Percentiles rank a stretch among this genome's conserved stretches.
Evolutionary conservation across 2,329 filamentous ascomycete species (phyloP).

Genomic region (Pyrenophora tritici-repentis): DNA sequence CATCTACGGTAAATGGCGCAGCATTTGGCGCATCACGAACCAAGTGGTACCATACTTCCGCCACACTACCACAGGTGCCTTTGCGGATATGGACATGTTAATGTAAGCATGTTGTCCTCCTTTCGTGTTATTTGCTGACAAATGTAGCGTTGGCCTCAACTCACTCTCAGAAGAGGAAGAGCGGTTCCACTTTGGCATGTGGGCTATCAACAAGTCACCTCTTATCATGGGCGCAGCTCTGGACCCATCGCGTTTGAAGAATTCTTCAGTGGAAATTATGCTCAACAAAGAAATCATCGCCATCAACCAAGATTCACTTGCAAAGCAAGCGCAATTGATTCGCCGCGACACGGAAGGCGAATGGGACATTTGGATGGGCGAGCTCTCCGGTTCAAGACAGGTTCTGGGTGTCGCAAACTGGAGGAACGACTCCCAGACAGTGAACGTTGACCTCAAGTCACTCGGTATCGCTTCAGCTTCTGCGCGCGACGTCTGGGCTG

Average conservation of each 20-base stretch:
- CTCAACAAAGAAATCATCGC: slow-evolving; percentile 61
- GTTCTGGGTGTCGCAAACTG: slow-evolving; percentile 48
- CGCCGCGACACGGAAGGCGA: slow-evolving; percentile 47
- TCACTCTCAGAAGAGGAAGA: slow-evolving; percentile 46
- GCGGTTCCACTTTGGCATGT: slow-evolving; percentile 54
- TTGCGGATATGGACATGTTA: slow-evolving; percentile 52
- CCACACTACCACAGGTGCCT: slow-evolving; percentile 34
- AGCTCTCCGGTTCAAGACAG: slow-evolving; percentile 42
- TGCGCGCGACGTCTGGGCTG: slow-evolving; percentile 46
- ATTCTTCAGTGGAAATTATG: slow-evolving; percentile 35
- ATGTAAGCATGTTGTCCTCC: slow-evolving; percentile 28
- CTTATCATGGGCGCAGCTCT: slow-evolving; percentile 51
- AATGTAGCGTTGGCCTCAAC: slow-evolving; percentile 42
- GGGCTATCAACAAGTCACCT: slow-evolving; percentile 54
- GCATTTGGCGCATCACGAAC: slow-evolving; percentile 43
- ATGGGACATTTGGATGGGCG: slow-evolving; percentile 48
- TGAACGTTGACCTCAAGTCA: slow-evolving; percentile 38
- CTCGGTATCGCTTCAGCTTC: slow-evolving; percentile 43
- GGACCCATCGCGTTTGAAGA: slow-evolving; percentile 31
- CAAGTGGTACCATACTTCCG: slow-evolving; percentile 39
- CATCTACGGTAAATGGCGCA: slow-evolving; percentile 43
- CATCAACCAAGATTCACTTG: slow-evolving; percentile 63
- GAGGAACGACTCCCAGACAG: slow-evolving; percentile 39
- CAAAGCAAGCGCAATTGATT: slow-evolving; percentile 57
- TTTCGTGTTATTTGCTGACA: slow-evolving; percentile 2